Evolutionary conservation across 768 basidiomycete species (phyloP).

Genomic region (Tricholoma furcatifolium): DNA sequence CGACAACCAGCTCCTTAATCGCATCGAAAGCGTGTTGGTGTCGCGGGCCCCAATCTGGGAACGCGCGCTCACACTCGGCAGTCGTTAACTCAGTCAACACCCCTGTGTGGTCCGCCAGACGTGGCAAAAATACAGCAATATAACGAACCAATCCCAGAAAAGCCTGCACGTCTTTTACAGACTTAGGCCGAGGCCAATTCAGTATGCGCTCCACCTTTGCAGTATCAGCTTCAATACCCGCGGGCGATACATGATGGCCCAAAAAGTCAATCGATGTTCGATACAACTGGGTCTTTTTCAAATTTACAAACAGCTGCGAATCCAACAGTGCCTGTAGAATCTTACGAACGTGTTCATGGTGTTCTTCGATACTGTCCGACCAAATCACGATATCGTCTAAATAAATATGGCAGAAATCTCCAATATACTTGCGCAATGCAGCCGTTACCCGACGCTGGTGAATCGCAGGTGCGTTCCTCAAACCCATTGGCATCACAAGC

Average conservation of each 20-base stretch:
- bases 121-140: slow-evolving; percentile 22
- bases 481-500: too few relatives aligned
- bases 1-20: slow-evolving; percentile 27
- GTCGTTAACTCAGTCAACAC: neutral
- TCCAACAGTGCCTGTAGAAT: too few relatives aligned
- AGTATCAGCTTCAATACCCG: slow-evolving; percentile 3
- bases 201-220: slow-evolving; percentile 19
- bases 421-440: too few relatives aligned
- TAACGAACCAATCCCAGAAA: slow-evolving; percentile 19
- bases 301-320: too few relatives aligned
- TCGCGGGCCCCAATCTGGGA: slow-evolving; percentile 20
- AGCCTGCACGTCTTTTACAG: slow-evolving; percentile 13
- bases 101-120: slow-evolving; percentile 13
- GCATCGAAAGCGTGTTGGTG: slow-evolving; percentile 26
- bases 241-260: neutral
- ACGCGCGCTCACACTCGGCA: neutral
- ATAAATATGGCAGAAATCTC: too few relatives aligned
- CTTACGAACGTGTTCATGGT: too few relatives aligned
- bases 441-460: too few relatives aligned
- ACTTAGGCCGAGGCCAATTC: slow-evolving; percentile 19
- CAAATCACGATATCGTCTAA: too few relatives aligned
- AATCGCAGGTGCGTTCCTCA: too few relatives aligned
- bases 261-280: slow-evolving; percentile 12
- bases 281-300: slow-evolving; percentile 24
- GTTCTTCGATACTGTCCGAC: too few relatives aligned